Evolutionary conservation across 2,329 filamentous ascomycete species (phyloP), one percentile per base, ranked within the genome.

Genomic region (Aspergillus sp.): DNA sequence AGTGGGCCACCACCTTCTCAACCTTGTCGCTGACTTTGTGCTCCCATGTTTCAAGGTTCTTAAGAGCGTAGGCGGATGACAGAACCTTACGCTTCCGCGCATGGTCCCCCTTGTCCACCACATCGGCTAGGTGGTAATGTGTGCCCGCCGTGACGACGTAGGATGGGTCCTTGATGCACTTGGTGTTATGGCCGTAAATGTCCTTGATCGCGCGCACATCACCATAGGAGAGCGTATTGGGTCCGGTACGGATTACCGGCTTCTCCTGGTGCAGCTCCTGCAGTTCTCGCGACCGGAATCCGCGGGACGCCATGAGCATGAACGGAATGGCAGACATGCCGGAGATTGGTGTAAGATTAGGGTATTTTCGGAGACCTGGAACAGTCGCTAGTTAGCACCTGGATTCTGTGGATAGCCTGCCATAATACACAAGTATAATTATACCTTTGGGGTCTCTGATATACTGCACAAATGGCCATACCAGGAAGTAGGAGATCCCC

Each of bases 11-110:
- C 25, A 84, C 70, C 12, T 79, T 74, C 17, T 77, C 71, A 0
- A 78, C 74, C 69, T 84, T 85, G 62, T 85, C 82, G 12, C 80
- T 79, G 3, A 85, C 82, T 63, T 84, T 85, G 70, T 79, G 78
- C 62, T 85, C 83, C 82, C 82, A 85, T 5, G 73, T 76, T 65
- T 84, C 82, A 1, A 85, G 78, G 63, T 84, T 84, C 71, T 83
- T 82, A 55, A 82, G 65, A 0, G 83, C 82, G 58, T 84, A 85
- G 1, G 83, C 82, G 0, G 77, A 77, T 2, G 81, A 80, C 3
- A 86, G 69, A 1, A 82, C 74, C 59, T 81, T 81, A 23, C 83
- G 78, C 69, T 85, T 85, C 9, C 80, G 74, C 2, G 79, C 75
- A 62, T 86, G 84, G 7, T 85, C 82, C 9, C 73, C 67, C 70